Evolutionary conservation across 2,329 filamentous ascomycete species (phyloP), one percentile per base, ranked within the genome.

Genomic region (Nigrograna mackinnonii): DNA sequence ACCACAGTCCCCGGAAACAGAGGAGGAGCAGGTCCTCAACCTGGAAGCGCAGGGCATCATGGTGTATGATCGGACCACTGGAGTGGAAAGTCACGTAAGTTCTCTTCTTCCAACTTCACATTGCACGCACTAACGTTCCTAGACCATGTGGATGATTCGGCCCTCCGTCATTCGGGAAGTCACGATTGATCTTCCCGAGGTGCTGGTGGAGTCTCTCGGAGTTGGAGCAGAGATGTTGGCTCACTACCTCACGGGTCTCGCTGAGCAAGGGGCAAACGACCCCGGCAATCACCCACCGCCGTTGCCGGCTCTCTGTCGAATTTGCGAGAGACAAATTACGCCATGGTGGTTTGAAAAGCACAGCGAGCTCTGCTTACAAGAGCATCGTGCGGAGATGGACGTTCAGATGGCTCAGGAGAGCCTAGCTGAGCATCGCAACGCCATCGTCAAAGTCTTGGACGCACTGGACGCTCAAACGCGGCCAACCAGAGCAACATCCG

Each of bases 281-380:
- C 84, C 87, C 16, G 81, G 82, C 37, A 83, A 86, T 58, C 85
- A 91, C 64, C 85, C 90, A 7, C 89, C 90, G 3, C 91, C 92
- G 0, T 77, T 84, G 9, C 89, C 91, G 1, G 87, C 97, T 4
- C 80, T 99, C 13, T 99, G 94, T 68, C 90, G 94, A 39, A 97
- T 99, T 41, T 99, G 94, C 68, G 94, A 99, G 66, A 89, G 94
- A 40, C 90, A 96, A 49, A 97, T 99, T 47, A 90, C 90, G 4
- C 91, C 92, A 1, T 99, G 94, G 94, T 99, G 94, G 95, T 99
- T 99, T 57, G 94, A 99, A 71, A 99, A 97, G 69, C 94, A 99
- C 66, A 96, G 92, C 2, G 95, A 99, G 59, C 75, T 97, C 16
- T 99, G 94, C 62, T 77, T 96, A 41, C 91, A 97, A 65, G 94